Evolutionary conservation across 108 stramenopile genomes (phyloP).

Genomic region (Skeletonema grethae): DNA sequence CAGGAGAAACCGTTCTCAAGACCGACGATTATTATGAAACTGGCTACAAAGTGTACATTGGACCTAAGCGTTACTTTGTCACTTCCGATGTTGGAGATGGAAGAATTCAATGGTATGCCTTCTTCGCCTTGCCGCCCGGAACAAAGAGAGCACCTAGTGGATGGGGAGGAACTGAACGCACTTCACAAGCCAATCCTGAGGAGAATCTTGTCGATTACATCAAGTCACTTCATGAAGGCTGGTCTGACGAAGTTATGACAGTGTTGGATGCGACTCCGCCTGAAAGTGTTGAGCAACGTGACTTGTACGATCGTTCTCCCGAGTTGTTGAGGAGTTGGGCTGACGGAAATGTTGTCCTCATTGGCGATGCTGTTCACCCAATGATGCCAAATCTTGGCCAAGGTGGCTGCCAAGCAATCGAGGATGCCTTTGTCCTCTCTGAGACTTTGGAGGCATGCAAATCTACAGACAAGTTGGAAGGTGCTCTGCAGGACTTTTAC

Average conservation of each 20-base stretch:
- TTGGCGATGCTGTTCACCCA: conserved; percentile 94
- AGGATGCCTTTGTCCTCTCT: conserved; percentile 93
- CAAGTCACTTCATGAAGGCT: conserved; percentile 90
- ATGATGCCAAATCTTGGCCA: conserved; percentile 99
- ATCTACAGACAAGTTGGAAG: conserved; percentile 71
- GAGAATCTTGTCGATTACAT: conserved; percentile 93
- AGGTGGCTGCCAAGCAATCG: conserved; percentile 97
- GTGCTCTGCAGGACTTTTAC: conserved; percentile 88
- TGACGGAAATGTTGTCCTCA: conserved; percentile 90
- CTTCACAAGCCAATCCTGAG: conserved; percentile 70
- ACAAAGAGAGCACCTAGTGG: conserved; percentile 88
- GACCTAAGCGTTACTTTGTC: conserved; percentile 96
- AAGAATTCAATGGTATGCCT: conserved; percentile 98
- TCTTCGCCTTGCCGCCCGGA: conserved; percentile 96
- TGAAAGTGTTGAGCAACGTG: conserved; percentile 94
- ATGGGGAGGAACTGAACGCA: conserved; percentile 78
- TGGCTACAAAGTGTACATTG: conserved; percentile 96
- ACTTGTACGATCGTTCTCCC: conserved; percentile 94
- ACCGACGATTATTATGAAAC: conserved; percentile 94
- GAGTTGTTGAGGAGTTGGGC: conserved; percentile 92
- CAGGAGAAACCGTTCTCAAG: conserved; percentile 90
- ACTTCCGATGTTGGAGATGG: conserved; percentile 95
- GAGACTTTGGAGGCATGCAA: conserved; percentile 80
- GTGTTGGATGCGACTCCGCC: conserved; percentile 92
- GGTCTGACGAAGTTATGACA: conserved; percentile 91